A percentile compares a stretch with the other conserved stretches of the same genome.
phyloP scores from a whole-genome alignment of 768 basidiomycete genomes.

The Podaxis sp. region DNA sequence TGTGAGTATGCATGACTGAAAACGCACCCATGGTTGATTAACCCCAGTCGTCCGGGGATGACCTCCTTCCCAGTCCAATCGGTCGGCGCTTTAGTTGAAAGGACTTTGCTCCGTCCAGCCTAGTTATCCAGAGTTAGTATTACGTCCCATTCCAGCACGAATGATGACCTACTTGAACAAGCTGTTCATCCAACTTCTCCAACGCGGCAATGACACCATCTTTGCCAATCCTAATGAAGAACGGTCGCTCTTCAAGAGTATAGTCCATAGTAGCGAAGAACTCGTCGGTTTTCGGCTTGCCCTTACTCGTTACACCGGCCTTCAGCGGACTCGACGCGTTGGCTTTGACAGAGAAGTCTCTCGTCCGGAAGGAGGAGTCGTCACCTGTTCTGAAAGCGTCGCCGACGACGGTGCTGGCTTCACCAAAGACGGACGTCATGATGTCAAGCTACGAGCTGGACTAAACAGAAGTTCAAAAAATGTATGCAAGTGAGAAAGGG shows the following conservation, averaged over 20 bases:
- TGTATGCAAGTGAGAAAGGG: background rate
- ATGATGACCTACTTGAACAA: constrained; percentile 41
- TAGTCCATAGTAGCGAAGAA: constrained; percentile 51
- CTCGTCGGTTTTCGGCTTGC: constrained; percentile 24
- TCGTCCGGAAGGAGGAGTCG: constrained; percentile 16
- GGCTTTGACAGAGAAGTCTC: constrained; percentile 9
- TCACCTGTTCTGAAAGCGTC: constrained; percentile 29
- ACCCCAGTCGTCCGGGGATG: constrained; percentile 66
- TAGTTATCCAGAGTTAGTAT: constrained; percentile 24
- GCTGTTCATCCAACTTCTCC: constrained; percentile 64
- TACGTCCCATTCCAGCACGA: background rate
- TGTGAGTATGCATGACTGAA: background rate
- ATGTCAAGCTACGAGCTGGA: background rate
- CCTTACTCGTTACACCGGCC: constrained; percentile 2
- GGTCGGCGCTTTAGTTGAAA: constrained; percentile 69
- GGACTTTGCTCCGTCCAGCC: constrained; percentile 53
- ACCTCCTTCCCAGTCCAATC: constrained; percentile 74
- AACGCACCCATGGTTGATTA: constrained; percentile 66
- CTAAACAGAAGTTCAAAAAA: background rate
- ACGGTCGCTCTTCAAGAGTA: constrained; percentile 55
- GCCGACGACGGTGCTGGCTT: constrained; percentile 45
- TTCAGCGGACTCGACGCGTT: constrained; percentile 11
- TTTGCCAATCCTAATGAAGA: constrained; percentile 67
- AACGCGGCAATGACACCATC: constrained; percentile 69
- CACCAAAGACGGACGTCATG: constrained; percentile 39